Percentiles rank a stretch among this genome's conserved stretches.
phyloP scores from a whole-genome alignment of 306 rosid genomes.

The Prunus mira region DNA sequence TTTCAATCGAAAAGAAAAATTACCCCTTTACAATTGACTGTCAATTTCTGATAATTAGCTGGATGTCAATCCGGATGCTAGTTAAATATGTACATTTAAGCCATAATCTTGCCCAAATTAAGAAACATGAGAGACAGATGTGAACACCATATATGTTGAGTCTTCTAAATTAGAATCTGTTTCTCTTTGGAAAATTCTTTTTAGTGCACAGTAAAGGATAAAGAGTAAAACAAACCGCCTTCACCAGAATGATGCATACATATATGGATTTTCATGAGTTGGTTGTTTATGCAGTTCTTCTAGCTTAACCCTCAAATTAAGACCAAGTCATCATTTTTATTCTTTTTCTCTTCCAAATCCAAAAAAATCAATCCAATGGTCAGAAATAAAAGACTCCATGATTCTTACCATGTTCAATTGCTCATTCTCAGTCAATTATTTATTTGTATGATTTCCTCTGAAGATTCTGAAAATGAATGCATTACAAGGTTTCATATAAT shows the following conservation, averaged over 20 bases:
- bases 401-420: slow-evolving; percentile 8
- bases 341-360: neutral
- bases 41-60: too few species aligned
- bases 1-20: too few species aligned
- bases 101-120: neutral
- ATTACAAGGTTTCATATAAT: neutral
- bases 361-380: neutral
- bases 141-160: neutral
- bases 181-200: neutral
- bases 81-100: neutral
- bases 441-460: neutral
- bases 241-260: neutral
- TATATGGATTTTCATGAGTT: neutral
- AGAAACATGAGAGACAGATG: neutral
- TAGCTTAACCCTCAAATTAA: neutral
- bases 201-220: neutral
- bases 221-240: neutral
- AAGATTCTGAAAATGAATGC: neutral
- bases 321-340: neutral
- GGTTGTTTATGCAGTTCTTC: neutral
- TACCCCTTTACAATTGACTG: neutral
- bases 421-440: neutral
- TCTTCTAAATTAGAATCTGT: neutral
- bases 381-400: neutral
- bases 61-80: neutral